phyloP scores from a whole-genome alignment of 257 asterid genomes.

The Petunia secreta region DNA sequence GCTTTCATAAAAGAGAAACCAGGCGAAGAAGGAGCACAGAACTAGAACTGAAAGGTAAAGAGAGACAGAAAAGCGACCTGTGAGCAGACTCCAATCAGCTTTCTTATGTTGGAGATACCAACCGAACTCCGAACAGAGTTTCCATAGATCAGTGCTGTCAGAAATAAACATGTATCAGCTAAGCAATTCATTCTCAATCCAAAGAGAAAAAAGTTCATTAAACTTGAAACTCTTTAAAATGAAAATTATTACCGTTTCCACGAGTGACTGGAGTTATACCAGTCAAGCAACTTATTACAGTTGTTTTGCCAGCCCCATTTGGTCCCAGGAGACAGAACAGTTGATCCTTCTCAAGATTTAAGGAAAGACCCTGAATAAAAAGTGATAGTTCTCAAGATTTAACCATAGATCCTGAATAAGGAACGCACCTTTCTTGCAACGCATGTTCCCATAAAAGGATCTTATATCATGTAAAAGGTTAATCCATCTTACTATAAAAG shows the following conservation, averaged over 20 bases:
- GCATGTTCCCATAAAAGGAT: neutral
- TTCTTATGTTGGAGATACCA: slow-evolving; percentile 40
- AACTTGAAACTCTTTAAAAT: neutral
- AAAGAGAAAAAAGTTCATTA: neutral
- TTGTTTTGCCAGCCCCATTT: slow-evolving; percentile 55
- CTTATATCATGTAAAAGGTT: neutral
- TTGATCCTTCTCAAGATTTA: slow-evolving; percentile 48
- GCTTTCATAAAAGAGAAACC: neutral
- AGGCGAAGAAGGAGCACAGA: neutral
- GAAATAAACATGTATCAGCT: slow-evolving; percentile 11
- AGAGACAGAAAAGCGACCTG: slow-evolving; percentile 32
- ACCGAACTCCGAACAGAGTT: slow-evolving; percentile 36
- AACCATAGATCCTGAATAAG: neutral
- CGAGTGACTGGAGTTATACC: slow-evolving; percentile 43
- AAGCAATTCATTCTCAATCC: slow-evolving; percentile 7
- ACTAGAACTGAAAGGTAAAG: neutral
- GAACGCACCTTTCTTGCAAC: neutral
- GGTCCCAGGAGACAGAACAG: slow-evolving; percentile 46
- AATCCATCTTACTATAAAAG: neutral
- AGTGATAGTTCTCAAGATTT: neutral
- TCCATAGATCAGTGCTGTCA: slow-evolving; percentile 42
- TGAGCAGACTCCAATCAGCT: slow-evolving; percentile 45
- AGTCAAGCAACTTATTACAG: slow-evolving; percentile 47
- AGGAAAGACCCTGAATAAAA: slow-evolving; percentile 38
- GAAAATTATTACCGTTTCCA: slow-evolving; percentile 42